phyloP scores from a whole-genome alignment of 139 green algal genomes.

The Tetradesmus obliquus region DNA sequence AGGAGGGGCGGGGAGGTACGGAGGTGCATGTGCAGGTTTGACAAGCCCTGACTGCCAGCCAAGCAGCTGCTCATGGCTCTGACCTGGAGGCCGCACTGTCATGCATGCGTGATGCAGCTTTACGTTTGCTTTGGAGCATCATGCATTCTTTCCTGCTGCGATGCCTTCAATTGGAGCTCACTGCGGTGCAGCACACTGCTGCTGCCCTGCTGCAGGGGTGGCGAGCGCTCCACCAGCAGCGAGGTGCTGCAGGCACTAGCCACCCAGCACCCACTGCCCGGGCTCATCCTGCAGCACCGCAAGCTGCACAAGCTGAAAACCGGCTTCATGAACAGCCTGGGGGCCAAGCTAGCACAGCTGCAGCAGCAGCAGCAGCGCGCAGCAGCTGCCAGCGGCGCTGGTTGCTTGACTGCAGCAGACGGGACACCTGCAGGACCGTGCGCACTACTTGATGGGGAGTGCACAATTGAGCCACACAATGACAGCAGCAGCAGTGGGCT shows the following conservation, averaged over 20 bases:
- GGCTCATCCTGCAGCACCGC: slow-evolving; percentile 75
- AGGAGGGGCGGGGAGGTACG: no score
- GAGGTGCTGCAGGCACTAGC: slow-evolving; percentile 74
- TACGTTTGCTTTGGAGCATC: no score
- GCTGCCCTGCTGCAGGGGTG: not conserved
- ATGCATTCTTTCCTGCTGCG: no score
- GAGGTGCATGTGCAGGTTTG: no score
- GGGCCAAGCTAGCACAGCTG: slow-evolving; percentile 1
- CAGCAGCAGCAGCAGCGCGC: not conserved
- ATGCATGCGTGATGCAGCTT: no score
- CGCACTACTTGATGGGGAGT: not conserved
- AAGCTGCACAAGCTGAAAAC: slow-evolving; percentile 72
- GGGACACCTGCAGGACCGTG: not conserved
- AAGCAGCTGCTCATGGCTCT: no score
- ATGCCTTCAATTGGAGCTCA: no score
- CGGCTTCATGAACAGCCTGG: slow-evolving; percentile 54
- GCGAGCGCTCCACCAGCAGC: slow-evolving; percentile 47
- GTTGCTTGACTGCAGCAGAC: not conserved
- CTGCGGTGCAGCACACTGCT: not conserved
- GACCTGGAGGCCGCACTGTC: no score
- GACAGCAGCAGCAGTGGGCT: slow-evolving; percentile 21
- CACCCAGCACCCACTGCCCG: slow-evolving; percentile 57
- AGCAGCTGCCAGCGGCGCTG: not conserved
- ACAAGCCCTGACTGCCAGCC: no score
- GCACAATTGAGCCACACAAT: not conserved